Evolutionary conservation across 768 basidiomycete species (phyloP).

Genomic region (Kwoniella heveanensis): DNA sequence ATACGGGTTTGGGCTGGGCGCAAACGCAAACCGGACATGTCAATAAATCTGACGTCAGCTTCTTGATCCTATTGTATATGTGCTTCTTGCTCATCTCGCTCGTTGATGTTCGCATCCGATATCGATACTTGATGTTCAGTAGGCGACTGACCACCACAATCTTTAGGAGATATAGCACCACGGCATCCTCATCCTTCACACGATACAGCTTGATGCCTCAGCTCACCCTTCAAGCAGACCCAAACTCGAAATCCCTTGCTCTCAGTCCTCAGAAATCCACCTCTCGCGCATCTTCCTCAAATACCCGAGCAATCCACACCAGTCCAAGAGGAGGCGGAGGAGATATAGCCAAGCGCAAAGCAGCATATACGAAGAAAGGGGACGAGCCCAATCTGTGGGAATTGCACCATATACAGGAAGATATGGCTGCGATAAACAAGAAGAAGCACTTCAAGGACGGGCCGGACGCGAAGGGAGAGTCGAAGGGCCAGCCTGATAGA

Average conservation of each 20-base stretch:
- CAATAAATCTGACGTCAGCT: too few species aligned
- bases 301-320: slow-evolving; percentile 4
- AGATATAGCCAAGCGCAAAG: slow-evolving; percentile 10
- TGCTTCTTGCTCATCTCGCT: too few species aligned
- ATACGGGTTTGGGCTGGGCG: too few species aligned
- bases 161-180: too few species aligned
- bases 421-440: slow-evolving; percentile 39
- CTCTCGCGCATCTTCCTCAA: background rate
- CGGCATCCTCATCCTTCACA: background rate
- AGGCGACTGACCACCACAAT: background rate
- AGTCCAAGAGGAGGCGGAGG: slow-evolving; percentile 1
- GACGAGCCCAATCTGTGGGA: slow-evolving; percentile 43
- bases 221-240: slow-evolving; percentile 38
- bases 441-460: slow-evolving; percentile 14
- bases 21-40: too few species aligned
- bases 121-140: background rate
- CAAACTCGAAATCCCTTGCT: slow-evolving; percentile 26
- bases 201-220: slow-evolving; percentile 35
- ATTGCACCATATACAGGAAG: slow-evolving; percentile 47
- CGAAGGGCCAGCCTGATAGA: slow-evolving; percentile 38
- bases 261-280: slow-evolving; percentile 33
- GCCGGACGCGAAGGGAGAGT: slow-evolving; percentile 14
- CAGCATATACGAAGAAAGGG: slow-evolving; percentile 24
- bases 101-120: too few species aligned
- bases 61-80: too few species aligned